A percentile compares a stretch with the other conserved stretches of the same genome.
These are phyloP conservation scores for Phytophthora europaea DNA, from an alignment of 352 stramenopile genomes.

Conservation along the genomic window DNA sequence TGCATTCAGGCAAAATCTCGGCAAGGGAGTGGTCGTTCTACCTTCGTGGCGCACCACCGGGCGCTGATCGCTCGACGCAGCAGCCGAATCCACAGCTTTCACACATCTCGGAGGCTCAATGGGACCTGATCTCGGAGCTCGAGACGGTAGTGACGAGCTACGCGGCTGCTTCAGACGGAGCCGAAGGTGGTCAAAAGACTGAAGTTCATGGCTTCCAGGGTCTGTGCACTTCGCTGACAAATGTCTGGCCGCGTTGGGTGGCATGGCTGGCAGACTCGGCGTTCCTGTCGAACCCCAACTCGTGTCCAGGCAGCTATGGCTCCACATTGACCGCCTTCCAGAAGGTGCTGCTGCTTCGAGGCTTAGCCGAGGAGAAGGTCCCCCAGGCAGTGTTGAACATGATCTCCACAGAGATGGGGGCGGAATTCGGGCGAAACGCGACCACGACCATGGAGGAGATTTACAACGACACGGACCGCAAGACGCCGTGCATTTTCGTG, in stretches of 20 bases:
- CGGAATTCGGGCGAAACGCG: slow-evolving; percentile 84
- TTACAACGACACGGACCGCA: slow-evolving; percentile 92
- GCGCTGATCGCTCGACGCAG: slow-evolving; percentile 29
- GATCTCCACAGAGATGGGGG: slow-evolving; percentile 89
- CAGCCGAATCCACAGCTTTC: slow-evolving; percentile 72
- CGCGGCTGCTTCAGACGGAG: slow-evolving; percentile 6
- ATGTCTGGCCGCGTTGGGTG: slow-evolving; percentile 69
- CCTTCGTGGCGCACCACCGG: slow-evolving; percentile 69
- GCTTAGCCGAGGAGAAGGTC: slow-evolving; percentile 92
- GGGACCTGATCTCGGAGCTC: slow-evolving; percentile 86
- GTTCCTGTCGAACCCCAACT: slow-evolving; percentile 45
- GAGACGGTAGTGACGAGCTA: slow-evolving; percentile 62
- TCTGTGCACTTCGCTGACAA: slow-evolving; percentile 69
- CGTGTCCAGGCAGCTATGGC: slow-evolving; percentile 61
- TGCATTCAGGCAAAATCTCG: slow-evolving; percentile 80
- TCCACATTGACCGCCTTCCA: slow-evolving; percentile 71
- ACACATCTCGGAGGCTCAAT: slow-evolving; percentile 80
- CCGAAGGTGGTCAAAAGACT: slow-evolving; percentile 6
- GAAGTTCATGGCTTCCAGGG: slow-evolving; percentile 61
- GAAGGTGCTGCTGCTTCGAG: slow-evolving; percentile 79
- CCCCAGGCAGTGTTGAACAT: slow-evolving; percentile 87
- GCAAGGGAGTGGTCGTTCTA: slow-evolving; percentile 91
- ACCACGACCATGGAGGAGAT: slow-evolving; percentile 95
- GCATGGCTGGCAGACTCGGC: slow-evolving; percentile 61
- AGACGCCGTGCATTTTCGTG: slow-evolving; percentile 96